A percentile compares a stretch with the other conserved stretches of the same genome.
phyloP scores from a whole-genome alignment of 805 yeast species.

The Wickerhamomyces ciferrii region DNA sequence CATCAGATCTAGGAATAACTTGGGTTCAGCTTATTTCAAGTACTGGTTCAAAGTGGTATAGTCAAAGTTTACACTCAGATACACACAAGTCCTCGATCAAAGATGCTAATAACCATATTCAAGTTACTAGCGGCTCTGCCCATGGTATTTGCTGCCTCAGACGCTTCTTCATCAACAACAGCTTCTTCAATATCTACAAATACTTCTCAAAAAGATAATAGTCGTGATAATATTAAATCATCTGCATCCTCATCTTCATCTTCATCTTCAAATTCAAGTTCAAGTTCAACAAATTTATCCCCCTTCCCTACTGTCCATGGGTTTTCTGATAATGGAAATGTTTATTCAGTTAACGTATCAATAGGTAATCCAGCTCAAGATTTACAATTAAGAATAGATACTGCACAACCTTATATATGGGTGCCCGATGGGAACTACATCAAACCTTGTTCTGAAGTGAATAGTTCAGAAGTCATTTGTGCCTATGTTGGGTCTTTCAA shows the following conservation, averaged over 20 bases:
- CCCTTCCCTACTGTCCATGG: constrained; percentile 9
- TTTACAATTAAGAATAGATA: constrained; percentile 27
- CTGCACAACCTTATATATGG: constrained; percentile 34
- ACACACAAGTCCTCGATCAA: no score
- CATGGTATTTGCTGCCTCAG: background rate
- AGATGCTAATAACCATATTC: background rate
- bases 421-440: constrained; percentile 16
- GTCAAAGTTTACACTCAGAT: no score
- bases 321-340: constrained; percentile 1
- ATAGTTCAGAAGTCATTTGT: background rate
- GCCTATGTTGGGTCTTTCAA: constrained; percentile 10
- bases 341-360: constrained; percentile 26
- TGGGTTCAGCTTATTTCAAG: no score
- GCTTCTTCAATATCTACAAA: no score
- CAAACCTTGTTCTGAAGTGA: constrained; percentile 4
- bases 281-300: background rate
- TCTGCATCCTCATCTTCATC: background rate
- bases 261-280: background rate
- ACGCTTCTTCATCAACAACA: no score
- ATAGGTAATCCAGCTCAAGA: constrained; percentile 27
- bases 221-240: no score
- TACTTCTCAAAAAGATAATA: no score
- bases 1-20: no score
- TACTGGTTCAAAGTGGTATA: no score
- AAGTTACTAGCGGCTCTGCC: background rate